Evolutionary conservation across 306 rosid species (phyloP), one percentile per base, ranked within the genome.

Genomic region (Urtica urens): DNA sequence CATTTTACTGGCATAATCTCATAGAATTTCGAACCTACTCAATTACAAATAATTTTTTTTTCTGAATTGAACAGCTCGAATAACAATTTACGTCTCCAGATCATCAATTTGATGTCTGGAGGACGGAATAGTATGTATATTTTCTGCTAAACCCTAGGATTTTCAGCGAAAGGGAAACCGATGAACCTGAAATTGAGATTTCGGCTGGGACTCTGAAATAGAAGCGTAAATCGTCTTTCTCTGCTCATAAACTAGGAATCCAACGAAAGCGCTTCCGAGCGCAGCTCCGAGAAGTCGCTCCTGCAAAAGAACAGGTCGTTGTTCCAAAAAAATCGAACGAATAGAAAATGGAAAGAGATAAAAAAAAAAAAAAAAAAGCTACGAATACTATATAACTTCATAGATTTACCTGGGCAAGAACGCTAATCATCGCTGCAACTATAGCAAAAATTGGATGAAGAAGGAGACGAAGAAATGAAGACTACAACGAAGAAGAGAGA

Each of bases 271-370:
- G 58, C 64, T 70, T 51, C 96, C 99, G 42, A 82, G 57, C 34
- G 96, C 75, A 58, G 75, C 81, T 40, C 94, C 96, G n/a, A 87
- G 68, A 3, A 87, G 67, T 63, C 92, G 87, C 57, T 87, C 94
- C 96, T 80, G 70, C 44, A 60, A 8, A 30, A n/a, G n/a, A 22
- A 35, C n/a, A 14, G n/a, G n/a, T 29, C 19, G 16, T 20, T 24
- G 40, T 35, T 26, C 2, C 21, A 21, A 40, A 48, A 16, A 21
- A 38, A 0, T 3, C 2, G 12, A 6, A 41, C 6, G 28, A 5
- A 16, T n/a, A n/a, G 43, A 27, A 28, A 25, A 1, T 20, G 19
- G 27, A 55, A 25, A 5, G 10, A 12, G 9, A 5, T 25, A 16
- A 7, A 0, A 17, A 6, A 6, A 9, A 16, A 2, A 23, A 2